phyloP scores from a whole-genome alignment of 768 basidiomycete genomes.

The Rhodotorula paludigena region DNA sequence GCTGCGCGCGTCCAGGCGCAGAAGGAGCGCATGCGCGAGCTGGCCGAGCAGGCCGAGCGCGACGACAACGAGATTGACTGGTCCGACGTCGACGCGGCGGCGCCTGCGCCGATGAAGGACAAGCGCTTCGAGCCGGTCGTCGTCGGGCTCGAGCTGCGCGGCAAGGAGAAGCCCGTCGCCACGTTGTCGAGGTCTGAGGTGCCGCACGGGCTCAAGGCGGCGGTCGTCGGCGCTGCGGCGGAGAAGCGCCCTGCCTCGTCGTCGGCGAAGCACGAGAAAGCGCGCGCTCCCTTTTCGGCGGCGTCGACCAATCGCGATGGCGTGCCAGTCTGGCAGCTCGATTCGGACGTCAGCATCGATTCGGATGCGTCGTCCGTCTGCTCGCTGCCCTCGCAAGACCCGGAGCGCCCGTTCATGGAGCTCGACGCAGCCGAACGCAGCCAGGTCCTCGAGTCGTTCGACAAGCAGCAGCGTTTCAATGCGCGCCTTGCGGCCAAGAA shows the following conservation, averaged over 20 bases:
- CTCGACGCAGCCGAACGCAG: not conserved
- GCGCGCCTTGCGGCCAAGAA: not conserved
- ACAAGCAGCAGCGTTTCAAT: not conserved
- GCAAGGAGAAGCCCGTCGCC: not conserved
- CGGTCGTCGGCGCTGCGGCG: no score
- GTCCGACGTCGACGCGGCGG: conserved; percentile 40
- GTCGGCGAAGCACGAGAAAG: no score
- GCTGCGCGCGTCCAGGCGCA: conserved; percentile 37
- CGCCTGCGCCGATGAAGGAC: conserved; percentile 7
- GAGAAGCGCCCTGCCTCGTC: no score
- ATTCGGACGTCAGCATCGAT: not conserved
- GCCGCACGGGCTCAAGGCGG: no score
- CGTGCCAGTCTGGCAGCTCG: not conserved
- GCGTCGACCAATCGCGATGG: no score
- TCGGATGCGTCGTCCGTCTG: not conserved
- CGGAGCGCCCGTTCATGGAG: no score
- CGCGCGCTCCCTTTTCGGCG: no score
- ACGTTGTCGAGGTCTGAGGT: no score
- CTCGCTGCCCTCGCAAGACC: not conserved
- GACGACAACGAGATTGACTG: conserved; percentile 23
- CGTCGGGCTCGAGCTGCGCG: not conserved
- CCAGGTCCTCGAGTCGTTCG: not conserved
- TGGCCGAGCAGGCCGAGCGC: conserved; percentile 38
- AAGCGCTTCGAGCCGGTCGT: conserved; percentile 15
- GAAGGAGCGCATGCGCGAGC: conserved; percentile 38